Percentiles rank a stretch among this genome's conserved stretches.
Evolutionary conservation across 2,329 filamentous ascomycete species (phyloP).

Genomic region (Fusarium concolor): DNA sequence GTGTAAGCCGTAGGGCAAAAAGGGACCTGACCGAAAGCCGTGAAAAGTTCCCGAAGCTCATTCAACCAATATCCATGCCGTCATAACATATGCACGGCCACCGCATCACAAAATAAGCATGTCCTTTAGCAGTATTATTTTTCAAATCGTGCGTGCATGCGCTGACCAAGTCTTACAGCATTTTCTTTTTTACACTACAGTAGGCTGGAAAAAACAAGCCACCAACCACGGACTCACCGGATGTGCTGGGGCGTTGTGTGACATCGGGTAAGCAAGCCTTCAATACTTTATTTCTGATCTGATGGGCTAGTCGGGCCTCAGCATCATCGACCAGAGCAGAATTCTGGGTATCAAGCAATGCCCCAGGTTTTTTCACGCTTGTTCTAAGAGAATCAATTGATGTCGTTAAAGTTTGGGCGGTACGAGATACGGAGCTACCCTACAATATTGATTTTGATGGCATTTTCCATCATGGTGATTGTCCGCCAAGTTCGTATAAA

Average conservation of each 20-base stretch:
- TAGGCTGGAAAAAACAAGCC: neutral
- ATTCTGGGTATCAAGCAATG: constrained; percentile 21
- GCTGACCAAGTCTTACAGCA: constrained; percentile 21
- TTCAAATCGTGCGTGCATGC: constrained; percentile 9
- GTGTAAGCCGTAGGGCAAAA: neutral
- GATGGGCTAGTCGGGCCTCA: constrained; percentile 6
- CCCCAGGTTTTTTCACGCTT: neutral
- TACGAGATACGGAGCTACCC: neutral
- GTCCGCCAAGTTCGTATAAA: neutral
- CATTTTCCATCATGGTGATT: neutral
- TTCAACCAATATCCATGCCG: no score
- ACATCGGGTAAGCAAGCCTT: constrained; percentile 30
- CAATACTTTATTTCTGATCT: constrained; percentile 7
- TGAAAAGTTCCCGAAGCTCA: no score
- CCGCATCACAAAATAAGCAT: neutral
- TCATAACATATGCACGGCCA: neutral
- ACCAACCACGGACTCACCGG: constrained; percentile 16
- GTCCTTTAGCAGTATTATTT: neutral
- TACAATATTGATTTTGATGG: neutral
- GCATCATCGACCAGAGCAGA: neutral
- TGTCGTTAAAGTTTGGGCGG: neutral
- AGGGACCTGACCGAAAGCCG: neutral
- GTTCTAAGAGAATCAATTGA: neutral
- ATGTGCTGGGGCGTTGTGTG: constrained; percentile 2
- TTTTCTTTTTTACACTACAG: neutral